These are phyloP conservation scores for Escovopsis weberi DNA, from an alignment of 2,329 filamentous ascomycete genomes.

Conservation along the genomic window DNA sequence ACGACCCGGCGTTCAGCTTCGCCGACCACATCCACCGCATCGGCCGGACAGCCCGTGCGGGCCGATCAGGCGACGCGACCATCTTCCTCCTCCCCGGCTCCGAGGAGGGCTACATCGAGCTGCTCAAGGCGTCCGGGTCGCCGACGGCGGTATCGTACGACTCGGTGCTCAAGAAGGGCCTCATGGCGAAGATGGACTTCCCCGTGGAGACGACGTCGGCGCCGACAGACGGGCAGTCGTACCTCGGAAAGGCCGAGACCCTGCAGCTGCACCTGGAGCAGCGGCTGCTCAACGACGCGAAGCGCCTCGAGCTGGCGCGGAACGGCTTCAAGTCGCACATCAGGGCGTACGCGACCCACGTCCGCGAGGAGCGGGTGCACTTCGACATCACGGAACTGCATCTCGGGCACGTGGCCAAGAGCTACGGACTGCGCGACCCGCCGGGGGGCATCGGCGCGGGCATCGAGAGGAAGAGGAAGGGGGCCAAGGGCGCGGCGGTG, in stretches of 20 bases:
- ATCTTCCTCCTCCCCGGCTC: constrained; percentile 83
- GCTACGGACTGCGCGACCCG: constrained; percentile 77
- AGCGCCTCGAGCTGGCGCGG: constrained; percentile 65
- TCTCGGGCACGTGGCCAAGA: constrained; percentile 85
- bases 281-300: constrained; percentile 43
- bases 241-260: constrained; percentile 38
- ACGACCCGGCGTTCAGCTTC: constrained; percentile 85
- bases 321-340: constrained; percentile 86
- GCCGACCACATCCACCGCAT: constrained; percentile 92
- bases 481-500: constrained; percentile 13
- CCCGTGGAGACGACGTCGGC: constrained; percentile 53
- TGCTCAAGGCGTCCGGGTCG: constrained; percentile 42
- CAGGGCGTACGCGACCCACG: constrained; percentile 86
- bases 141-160: constrained; percentile 38
- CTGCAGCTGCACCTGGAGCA: constrained; percentile 47
- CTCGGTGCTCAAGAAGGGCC: constrained; percentile 48
- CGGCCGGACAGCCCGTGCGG: constrained; percentile 85
- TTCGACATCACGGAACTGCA: constrained; percentile 91
- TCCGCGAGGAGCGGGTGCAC: constrained; percentile 66
- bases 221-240: constrained; percentile 25
- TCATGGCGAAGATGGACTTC: constrained; percentile 44
- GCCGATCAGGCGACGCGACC: constrained; percentile 70
- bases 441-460: constrained; percentile 65
- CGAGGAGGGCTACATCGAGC: constrained; percentile 79
- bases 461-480: constrained; percentile 30